These are phyloP conservation scores for Tothia fuscella DNA, from an alignment of 2,329 filamentous ascomycete genomes.

Conservation along the genomic window DNA sequence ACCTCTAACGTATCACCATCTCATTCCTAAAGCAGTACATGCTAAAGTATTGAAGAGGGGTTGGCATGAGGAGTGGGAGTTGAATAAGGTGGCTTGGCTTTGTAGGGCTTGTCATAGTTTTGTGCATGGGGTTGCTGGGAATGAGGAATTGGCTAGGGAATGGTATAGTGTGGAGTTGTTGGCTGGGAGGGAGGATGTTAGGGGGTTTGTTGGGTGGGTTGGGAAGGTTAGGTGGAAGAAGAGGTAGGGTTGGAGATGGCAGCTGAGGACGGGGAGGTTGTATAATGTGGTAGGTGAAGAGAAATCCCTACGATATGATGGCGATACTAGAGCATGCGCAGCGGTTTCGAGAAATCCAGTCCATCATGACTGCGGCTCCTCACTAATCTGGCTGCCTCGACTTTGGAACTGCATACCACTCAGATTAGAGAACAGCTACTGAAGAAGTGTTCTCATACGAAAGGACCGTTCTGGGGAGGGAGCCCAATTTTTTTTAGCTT, in stretches of 20 bases:
- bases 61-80: constrained; percentile 63
- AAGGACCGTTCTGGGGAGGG: no score
- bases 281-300: neutral
- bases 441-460: no score
- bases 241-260: constrained; percentile 22
- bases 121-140: constrained; percentile 61
- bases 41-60: constrained; percentile 63
- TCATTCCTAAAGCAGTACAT: constrained; percentile 71
- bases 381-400: no score
- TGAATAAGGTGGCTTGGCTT: constrained; percentile 67
- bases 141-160: constrained; percentile 64
- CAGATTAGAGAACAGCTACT: no score
- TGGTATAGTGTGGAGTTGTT: constrained; percentile 65
- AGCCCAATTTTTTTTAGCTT: no score
- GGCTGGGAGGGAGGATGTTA: constrained; percentile 57
- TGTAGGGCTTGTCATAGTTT: constrained; percentile 75
- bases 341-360: no score
- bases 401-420: no score
- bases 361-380: no score
- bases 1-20: constrained; percentile 68
- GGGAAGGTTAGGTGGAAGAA: constrained; percentile 63
- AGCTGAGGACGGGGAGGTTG: neutral
- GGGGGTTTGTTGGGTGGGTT: constrained; percentile 61
- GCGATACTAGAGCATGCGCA: no score
- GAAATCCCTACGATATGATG: neutral